Evolutionary conservation across 257 asterid genomes (phyloP), one percentile per base, ranked within the genome.

Genomic region (Schizonepeta tenuifolia): DNA sequence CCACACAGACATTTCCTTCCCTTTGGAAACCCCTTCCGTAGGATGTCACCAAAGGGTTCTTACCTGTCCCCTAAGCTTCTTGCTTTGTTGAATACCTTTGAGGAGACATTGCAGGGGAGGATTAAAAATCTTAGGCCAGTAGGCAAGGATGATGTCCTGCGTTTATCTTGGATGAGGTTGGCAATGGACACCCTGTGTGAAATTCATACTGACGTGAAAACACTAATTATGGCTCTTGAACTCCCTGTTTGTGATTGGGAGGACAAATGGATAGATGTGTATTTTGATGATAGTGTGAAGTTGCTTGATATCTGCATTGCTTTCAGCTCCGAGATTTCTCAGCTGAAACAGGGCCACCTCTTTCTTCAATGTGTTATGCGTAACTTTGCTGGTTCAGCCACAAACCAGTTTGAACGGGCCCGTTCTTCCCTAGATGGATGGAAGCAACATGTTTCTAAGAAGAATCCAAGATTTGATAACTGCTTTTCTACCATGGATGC

Each of bases 221-320:
- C 68, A n/a, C 82, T 90, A 41, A 89, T 93, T 49, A 81, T 87
- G 0, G 84, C 85, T 41, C 97, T 90, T 69, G 95, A 89, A 67
- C 86, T 90, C 76, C 97, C 95, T 7, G 82, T 87, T 38, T 68
- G 73, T 38, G 93, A 89, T 72, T 93, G 98, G 98, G 96, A 93
- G 56, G 95, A 86, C 68, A 90, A 89, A 71, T 93, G 98, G 96
- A 76, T 93, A 47, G 95, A 88, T 74, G 90, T 86, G 1, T 93
- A 90, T 75, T 76, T 93, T 79, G 88, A 87, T 77, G 85, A 89
- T 55, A 90, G 97, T 46, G 89, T 85, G 54, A 87, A 85, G 78
- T 72, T 93, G 65, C 88, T 93, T 17, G 98, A 90, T 72, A 82
- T 93, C 74, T 93, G 95, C 88, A 84, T 68, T 17, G 92, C 93